These are phyloP conservation scores for Sapria himalayana DNA, from an alignment of 345 rosid species.

Conservation along the genomic window DNA sequence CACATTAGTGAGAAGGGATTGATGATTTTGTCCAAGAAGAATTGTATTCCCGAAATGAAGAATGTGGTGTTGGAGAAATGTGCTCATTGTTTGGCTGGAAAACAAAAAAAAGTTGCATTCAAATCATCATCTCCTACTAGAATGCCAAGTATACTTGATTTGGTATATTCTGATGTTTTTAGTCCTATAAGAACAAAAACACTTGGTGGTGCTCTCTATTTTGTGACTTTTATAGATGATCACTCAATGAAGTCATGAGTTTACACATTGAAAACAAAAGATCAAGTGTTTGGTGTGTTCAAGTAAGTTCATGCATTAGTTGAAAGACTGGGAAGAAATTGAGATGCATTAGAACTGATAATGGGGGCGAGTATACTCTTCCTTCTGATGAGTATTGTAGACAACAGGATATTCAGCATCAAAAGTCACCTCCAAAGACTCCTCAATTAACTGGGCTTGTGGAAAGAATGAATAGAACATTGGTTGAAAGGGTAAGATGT, in stretches of 20 bases:
- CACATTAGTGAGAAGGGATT: too few relatives aligned
- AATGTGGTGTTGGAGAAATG: background rate
- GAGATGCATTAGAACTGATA: background rate
- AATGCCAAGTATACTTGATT: background rate
- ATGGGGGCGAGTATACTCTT: background rate
- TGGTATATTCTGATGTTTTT: background rate
- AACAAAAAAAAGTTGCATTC: background rate
- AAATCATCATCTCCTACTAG: background rate
- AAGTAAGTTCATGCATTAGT: background rate
- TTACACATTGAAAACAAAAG: background rate
- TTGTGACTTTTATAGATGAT: slow-evolving; percentile 4
- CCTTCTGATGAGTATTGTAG: background rate
- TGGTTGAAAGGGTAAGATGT: background rate
- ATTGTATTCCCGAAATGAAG: background rate
- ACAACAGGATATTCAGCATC: background rate
- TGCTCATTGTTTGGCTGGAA: background rate
- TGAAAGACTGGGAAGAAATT: background rate
- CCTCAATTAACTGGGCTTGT: background rate
- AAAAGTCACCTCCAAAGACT: background rate
- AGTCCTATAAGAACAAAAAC: background rate
- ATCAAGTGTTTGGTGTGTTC: too few relatives aligned
- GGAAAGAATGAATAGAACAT: background rate
- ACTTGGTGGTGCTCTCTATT: background rate
- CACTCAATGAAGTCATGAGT: background rate
- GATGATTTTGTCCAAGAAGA: background rate